Conservation (phyloP, 257 asterid species). For the Leptodermis oblonga region DNA sequence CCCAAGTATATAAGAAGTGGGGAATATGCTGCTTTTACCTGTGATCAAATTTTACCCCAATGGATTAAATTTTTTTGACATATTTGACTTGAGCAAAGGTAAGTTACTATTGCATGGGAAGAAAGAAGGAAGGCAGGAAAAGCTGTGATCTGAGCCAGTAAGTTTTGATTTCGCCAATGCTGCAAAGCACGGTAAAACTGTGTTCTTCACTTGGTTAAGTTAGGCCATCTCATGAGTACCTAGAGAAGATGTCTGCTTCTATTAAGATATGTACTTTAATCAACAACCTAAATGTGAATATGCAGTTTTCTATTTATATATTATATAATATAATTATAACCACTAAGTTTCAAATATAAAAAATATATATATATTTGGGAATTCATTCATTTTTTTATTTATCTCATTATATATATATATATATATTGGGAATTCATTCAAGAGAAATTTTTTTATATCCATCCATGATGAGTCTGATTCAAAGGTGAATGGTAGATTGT, state of each 20-base stretch:
- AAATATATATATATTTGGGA: too few relatives aligned
- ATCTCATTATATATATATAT: too few relatives aligned
- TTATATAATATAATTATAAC: background rate
- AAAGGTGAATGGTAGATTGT: too few relatives aligned
- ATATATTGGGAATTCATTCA: too few relatives aligned
- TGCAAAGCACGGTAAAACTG: background rate
- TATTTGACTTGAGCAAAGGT: background rate
- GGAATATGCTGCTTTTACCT: conserved; percentile 6
- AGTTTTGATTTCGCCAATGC: background rate
- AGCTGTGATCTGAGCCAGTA: background rate
- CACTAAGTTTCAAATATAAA: background rate
- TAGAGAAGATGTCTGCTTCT: background rate
- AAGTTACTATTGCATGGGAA: background rate
- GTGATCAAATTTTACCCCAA: conserved; percentile 1
- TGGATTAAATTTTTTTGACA: background rate
- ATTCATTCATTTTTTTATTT: too few relatives aligned
- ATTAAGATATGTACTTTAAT: background rate
- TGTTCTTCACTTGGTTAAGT: background rate
- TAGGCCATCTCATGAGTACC: conserved; percentile 4
- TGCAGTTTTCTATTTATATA: background rate
- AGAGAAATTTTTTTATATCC: too few relatives aligned
- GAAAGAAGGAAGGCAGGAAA: background rate
- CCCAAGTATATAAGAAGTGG: background rate
- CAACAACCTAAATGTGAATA: background rate
- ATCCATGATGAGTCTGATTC: too few relatives aligned